These are phyloP conservation scores for Entamoeba histolytica DNA, from an alignment of 208 protist genomes.

Conservation along the genomic window DNA sequence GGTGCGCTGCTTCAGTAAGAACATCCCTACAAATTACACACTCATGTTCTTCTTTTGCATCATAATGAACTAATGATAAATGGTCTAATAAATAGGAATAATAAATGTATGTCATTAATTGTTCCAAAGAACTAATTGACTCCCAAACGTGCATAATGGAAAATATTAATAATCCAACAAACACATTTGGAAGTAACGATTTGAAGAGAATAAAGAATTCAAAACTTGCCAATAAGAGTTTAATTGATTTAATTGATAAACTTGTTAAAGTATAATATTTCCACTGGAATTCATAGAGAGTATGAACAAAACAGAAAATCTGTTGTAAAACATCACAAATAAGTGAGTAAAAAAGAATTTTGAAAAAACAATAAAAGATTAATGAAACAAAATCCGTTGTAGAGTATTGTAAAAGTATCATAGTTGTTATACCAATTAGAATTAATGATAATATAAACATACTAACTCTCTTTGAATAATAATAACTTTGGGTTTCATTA, in stretches of 20 bases:
- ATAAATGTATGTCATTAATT: background rate
- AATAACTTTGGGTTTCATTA: background rate
- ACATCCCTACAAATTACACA: background rate
- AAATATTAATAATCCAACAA: background rate
- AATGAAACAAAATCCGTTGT: background rate
- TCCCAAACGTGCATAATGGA: too few relatives aligned
- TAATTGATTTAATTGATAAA: background rate
- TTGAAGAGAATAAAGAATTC: background rate
- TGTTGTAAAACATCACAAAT: background rate
- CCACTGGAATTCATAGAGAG: background rate
- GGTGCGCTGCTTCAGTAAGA: background rate
- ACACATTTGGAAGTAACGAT: background rate
- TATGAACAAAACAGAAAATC: background rate
- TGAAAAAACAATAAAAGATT: background rate
- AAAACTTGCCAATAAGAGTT: background rate
- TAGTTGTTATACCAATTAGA: background rate
- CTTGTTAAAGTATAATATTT: background rate
- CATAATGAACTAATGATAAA: background rate
- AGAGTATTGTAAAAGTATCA: background rate
- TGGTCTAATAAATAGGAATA: background rate
- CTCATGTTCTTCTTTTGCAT: background rate
- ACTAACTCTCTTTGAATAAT: background rate
- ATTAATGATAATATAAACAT: background rate
- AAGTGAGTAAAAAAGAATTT: background rate
- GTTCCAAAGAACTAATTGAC: background rate